Evolutionary conservation across 345 rosid genomes (phyloP), one percentile per base, ranked within the genome.

Genomic region (Salix brachista): DNA sequence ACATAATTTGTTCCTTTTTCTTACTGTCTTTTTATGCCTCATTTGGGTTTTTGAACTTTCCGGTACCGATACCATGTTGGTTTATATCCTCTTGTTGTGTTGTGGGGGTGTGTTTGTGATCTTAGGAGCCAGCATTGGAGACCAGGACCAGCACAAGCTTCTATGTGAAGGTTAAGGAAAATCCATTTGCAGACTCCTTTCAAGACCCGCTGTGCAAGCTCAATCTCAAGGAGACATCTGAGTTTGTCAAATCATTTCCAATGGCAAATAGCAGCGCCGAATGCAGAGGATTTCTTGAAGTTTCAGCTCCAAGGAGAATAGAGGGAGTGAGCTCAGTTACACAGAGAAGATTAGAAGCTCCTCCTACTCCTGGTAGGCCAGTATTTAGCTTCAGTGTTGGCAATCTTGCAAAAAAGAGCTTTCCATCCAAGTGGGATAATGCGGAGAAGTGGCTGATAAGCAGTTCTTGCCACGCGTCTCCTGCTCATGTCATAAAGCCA

Each of bases 381-480:
- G 80, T 92, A 69, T 91, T 94, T 80, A 80, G 93, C 78, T 92
- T 89, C 87, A 88, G 90, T 46, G 75, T 75, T 69, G 78, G 85
- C n/a, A 83, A 77, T 79, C 69, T 84, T 78, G 82, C 90, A n/a
- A 90, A 88, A 80, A 89, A 84, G 78, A 88, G 81, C 81, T 86
- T 95, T 21, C 99, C 97, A 82, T 95, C 99, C 30, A 95, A 95
- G 83, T 95, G 99, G 99, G 91, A 86, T 46, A 93, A 95, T 79
- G 97, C 98, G 9, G 94, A 93, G 86, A 95, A 95, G 81, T 95
- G 99, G 99, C 81, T 93, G 44, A 89, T 86, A 14, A 82, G 80
- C 76, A 81, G 78, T 39, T 87, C 92, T 66, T 77, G 90, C 87
- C 86, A 88, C 78, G 87, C 78, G 23, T 94, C 94, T 71, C 94